Conservation (phyloP, 192 early-diverging fungal species). For the Coemansia aciculifera region DNA sequence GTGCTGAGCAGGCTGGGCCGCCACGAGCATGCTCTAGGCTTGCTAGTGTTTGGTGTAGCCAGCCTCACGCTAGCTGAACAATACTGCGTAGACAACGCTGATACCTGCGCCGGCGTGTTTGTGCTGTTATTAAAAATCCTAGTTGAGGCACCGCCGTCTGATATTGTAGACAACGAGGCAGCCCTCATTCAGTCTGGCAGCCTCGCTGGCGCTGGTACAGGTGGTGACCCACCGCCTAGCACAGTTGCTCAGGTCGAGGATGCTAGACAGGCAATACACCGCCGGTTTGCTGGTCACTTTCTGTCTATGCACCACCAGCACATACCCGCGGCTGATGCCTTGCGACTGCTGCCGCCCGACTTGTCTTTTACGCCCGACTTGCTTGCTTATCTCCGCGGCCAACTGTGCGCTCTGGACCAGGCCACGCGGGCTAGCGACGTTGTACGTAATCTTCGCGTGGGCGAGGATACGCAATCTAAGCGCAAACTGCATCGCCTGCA, state of each 20-base stretch:
- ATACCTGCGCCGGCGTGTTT: slow-evolving; percentile 26
- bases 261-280: slow-evolving; percentile 22
- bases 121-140: slow-evolving; percentile 43
- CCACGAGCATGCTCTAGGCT: slow-evolving; percentile 81
- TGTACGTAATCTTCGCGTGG: slow-evolving; percentile 33
- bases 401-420: slow-evolving; percentile 53
- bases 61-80: slow-evolving; percentile 60
- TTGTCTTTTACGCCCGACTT: slow-evolving; percentile 50
- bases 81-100: slow-evolving; percentile 61
- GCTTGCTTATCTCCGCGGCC: slow-evolving; percentile 56
- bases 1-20: slow-evolving; percentile 80
- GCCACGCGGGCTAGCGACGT: slow-evolving; percentile 36
- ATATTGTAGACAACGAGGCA: slow-evolving; percentile 38
- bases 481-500: slow-evolving; percentile 36
- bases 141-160: slow-evolving; percentile 29
- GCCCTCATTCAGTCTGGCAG: slow-evolving; percentile 1
- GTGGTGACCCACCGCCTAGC: neutral
- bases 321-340: slow-evolving; percentile 37
- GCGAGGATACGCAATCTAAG: slow-evolving; percentile 44
- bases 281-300: slow-evolving; percentile 42
- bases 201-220: neutral
- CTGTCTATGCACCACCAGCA: slow-evolving; percentile 33
- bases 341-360: slow-evolving; percentile 49
- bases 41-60: slow-evolving; percentile 78
- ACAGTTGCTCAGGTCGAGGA: slow-evolving; percentile 16